Base-by-base conservation (phyloP, 257 asterid species). In the Plantago ovata region DNA sequence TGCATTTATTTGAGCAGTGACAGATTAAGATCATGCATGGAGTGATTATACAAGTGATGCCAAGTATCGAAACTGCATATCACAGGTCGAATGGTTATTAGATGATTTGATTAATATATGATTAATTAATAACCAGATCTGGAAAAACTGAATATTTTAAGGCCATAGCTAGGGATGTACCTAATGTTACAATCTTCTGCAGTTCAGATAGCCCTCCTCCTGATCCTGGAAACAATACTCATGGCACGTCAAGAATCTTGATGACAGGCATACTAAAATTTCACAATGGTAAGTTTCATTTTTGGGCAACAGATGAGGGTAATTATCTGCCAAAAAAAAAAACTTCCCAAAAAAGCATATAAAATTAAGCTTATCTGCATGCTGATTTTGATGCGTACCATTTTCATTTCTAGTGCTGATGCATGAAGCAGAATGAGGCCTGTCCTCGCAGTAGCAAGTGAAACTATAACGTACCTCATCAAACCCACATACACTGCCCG, bases 401-500 rank as follows among this genome's bases (percentile, higher is more conserved):
- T 58, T 28, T 42, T 40, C n/a, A n/a, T 24, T 33, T 32, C 44
- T 36, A 28, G 53, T 36, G 38, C 8, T 9, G 21, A 16, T 20
- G 65, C 73, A 72, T 22, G 56, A 7, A 12, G 20, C 19, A 3
- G 43, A 7, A 38, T 11, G 33, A 23, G 50, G 44, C 9, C 65
- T 24, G 38, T 15, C 42, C 10, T 1, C 38, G 24, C 61, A 64
- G 38, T 60, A 21, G 41, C 79, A 73, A 49, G 41, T 47, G 60
- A 77, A 69, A 13, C 65, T 48, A 8, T 0, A 10, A 3, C 53
- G 14, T 16, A 9, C 18, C 3, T 41, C 51, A 21, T 69, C 24
- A 47, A 59, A 66, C 57, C 81, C 86, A 15, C 86, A 80, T 10
- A 48, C 56, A 3, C 66, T 48, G 14, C 66, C 57, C 4, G 66